Evolutionary conservation across 129 eudicot species (phyloP), one percentile per base, ranked within the genome.

Genomic region (Flaveria ramosissima): DNA sequence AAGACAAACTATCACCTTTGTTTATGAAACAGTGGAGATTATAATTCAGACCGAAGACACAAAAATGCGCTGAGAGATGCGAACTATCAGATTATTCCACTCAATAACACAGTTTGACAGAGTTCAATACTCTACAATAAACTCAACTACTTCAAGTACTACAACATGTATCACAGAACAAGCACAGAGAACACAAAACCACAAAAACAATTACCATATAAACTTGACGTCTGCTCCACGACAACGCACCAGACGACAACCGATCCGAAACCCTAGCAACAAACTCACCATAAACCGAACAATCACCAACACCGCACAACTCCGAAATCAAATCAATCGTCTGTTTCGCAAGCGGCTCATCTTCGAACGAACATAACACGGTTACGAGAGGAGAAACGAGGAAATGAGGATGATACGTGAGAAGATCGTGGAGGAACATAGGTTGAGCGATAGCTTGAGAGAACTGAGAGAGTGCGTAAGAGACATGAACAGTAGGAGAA

Each of bases 381-480:
- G 72, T 52, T 21, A 94, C 72, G 64, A 94, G 97, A 45, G 99
- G 97, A 6, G 96, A 84, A 50, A 87, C 71, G 11, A 94, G 88
- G 69, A 94, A 87, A 73, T 89, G 93, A 50, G 92, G 78, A 77
- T 94, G 98, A 70, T 76, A 84, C n/a, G 92, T 81, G 73, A 93
- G 80, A 36, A 90, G 77, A 36, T 71, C 56, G 2, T 61, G 82
- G 66, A 86, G 81, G 69, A 89, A 89, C 3, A 52, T 71, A 13
- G 93, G 89, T 48, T 91, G 92, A 60, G 92, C 82, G 23, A 91
- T 23, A 50, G 98, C 97, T 2, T 72, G 86, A 24, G 92, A 87
- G 78, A 94, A 88, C 88, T 94, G 98, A n/a, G 96, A 87, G 42
- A 94, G 92, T 3, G 92, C 99, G 84, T 91, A 91, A 23, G 99